Evolutionary conservation across 2,329 filamentous ascomycete species (phyloP).

Genomic region (Beauveria pseudobassiana): DNA sequence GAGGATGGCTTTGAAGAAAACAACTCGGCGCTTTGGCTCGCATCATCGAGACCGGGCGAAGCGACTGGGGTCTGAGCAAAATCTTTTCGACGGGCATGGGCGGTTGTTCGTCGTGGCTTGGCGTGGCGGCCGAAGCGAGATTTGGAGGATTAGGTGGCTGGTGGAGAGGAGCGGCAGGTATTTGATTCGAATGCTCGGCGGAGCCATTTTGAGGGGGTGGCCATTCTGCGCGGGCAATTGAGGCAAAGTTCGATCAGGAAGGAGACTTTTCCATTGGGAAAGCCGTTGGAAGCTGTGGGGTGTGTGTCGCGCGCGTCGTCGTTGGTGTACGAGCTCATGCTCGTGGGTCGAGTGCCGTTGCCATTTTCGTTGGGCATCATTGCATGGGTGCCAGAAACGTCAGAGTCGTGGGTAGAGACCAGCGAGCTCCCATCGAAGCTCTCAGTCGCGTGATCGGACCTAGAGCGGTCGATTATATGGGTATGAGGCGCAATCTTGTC

Average conservation of each 20-base stretch:
- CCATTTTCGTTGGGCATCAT: slow-evolving; percentile 36
- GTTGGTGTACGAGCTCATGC: slow-evolving; percentile 53
- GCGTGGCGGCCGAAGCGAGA: not conserved
- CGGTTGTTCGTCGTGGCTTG: not conserved
- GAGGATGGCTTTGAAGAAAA: slow-evolving; percentile 1
- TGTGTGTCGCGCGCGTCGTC: slow-evolving; percentile 19
- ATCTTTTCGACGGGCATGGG: not conserved
- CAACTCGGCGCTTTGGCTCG: slow-evolving; percentile 18
- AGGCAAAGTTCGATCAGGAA: not conserved
- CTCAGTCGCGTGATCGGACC: slow-evolving; percentile 40
- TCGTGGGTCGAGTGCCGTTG: slow-evolving; percentile 36
- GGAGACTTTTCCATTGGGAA: slow-evolving; percentile 11
- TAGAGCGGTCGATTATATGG: slow-evolving; percentile 31
- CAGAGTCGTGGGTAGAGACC: slow-evolving; percentile 45
- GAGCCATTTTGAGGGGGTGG: slow-evolving; percentile 19
- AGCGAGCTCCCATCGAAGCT: slow-evolving; percentile 49
- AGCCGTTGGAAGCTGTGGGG: not conserved
- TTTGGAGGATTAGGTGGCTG: slow-evolving; percentile 4
- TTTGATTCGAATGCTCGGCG: slow-evolving; percentile 7
- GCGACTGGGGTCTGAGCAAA: not conserved
- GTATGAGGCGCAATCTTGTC: slow-evolving; percentile 29
- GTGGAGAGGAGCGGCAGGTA: not conserved
- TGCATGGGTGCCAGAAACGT: slow-evolving; percentile 38
- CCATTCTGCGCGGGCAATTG: not conserved
- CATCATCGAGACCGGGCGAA: slow-evolving; percentile 21